Conservation (phyloP, 305 asterid genomes). For the Stenogyne calaminthoides region DNA sequence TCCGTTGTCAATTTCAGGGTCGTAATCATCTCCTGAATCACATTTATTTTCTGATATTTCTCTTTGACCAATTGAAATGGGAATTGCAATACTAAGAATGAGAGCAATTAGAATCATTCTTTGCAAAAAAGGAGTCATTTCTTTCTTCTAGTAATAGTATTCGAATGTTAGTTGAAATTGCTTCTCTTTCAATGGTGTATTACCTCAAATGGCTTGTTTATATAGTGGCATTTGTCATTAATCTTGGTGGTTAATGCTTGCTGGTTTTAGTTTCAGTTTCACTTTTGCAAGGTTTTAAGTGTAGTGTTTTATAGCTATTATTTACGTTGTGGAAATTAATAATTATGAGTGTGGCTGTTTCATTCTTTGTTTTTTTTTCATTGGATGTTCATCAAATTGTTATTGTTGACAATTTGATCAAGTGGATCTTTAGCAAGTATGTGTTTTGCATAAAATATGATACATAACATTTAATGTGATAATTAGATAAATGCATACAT, state of each 20-base stretch:
- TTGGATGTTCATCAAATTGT: too few species aligned
- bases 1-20: not conserved
- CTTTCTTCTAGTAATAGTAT: not conserved
- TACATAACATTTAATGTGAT: too few species aligned
- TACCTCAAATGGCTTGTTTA: not conserved
- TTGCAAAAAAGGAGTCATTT: slow-evolving; percentile 12
- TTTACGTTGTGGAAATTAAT: not conserved
- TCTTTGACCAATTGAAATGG: not conserved
- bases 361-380: not conserved
- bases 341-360: too few species aligned
- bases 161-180: not conserved
- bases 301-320: not conserved
- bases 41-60: not conserved
- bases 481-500: too few species aligned
- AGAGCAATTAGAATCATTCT: slow-evolving; percentile 12
- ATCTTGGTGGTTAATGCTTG: slow-evolving; percentile 14
- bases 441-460: too few species aligned
- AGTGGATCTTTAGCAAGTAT: too few species aligned
- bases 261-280: not conserved
- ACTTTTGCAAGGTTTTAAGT: not conserved
- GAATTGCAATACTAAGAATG: too few species aligned
- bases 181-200: not conserved
- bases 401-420: too few species aligned
- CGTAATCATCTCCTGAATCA: not conserved
- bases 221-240: slow-evolving; percentile 2